Conservation (phyloP, 2,329 filamentous ascomycete species). For the Diplodia sapinea region DNA sequence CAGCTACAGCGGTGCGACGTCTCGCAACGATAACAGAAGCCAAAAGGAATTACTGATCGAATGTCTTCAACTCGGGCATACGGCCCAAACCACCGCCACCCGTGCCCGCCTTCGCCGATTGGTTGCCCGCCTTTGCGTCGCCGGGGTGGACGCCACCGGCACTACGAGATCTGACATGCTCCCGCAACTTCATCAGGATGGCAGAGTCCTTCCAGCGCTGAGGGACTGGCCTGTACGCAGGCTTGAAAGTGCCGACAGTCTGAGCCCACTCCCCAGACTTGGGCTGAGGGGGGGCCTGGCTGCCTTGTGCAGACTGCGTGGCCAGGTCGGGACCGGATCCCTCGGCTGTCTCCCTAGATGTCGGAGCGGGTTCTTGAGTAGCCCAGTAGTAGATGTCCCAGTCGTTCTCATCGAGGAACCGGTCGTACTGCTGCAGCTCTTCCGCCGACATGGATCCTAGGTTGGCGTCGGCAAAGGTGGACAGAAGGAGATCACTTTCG, state of each 20-base stretch:
- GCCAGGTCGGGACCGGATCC: conserved; percentile 55
- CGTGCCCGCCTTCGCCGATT: conserved; percentile 42
- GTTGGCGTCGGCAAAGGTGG: conserved; percentile 86
- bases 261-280: conserved; percentile 87
- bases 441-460: conserved; percentile 73
- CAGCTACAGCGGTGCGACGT: conserved; percentile 4
- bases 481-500: conserved; percentile 93
- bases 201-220: conserved; percentile 82
- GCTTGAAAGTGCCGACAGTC: conserved; percentile 92
- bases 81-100: conserved; percentile 54
- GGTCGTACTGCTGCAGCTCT: conserved; percentile 84
- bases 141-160: conserved; percentile 61
- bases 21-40: conserved; percentile 1
- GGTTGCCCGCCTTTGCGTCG: conserved; percentile 43
- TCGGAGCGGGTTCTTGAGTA: conserved; percentile 75
- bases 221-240: conserved; percentile 90
- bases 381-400: conserved; percentile 99
- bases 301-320: conserved; percentile 53
- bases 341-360: conserved; percentile 63
- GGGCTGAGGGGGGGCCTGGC: conserved; percentile 39
- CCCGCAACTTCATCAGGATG: conserved; percentile 75
- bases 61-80: conserved; percentile 59
- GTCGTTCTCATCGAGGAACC: conserved; percentile 97
- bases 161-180: conserved; percentile 77
- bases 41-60: conserved; percentile 42